Evolutionary conservation across 306 rosid species (phyloP), one percentile per base, ranked within the genome.

Genomic region (Cyclanthera cordifolia): DNA sequence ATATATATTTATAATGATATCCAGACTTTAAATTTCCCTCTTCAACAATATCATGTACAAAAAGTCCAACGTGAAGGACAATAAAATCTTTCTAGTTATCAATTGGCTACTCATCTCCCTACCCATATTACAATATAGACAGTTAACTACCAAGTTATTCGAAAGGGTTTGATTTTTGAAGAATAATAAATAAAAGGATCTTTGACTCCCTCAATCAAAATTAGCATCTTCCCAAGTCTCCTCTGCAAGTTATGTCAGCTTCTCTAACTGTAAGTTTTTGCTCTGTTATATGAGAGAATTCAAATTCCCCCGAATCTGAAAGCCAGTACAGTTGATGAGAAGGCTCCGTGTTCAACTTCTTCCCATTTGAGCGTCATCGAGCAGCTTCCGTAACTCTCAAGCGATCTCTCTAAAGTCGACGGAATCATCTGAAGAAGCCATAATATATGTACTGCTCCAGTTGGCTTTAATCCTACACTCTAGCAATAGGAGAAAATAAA

Each of bases 401-500:
- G 39, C 65, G 51, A 73, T 37, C 43, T 37, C 43, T 37, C 43
- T 37, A 37, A 37, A 37, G 43, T 41, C 70, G 59, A 50, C 8
- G 8, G 28, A 69, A 68, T 49, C 72, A 70, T 47, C 71, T 37
- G 61, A n/a, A 20, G 70, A 70, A 54, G 67, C 70, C 43, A 45
- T 48, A 46, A 46, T 54, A 61, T 32, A 53, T 46, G 49, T 27
- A 82, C 61, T 46, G 49, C 20, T 64, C 19, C 51, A 0, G 5
- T 1, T 46, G 54, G 43, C 55, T 20, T 61, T 37, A 5, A 19
- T 49, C 16, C 37, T 28, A 59, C 25, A 59, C 80, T 71, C 97
- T 73, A 1, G 99, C 78, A 50, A 94, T 81, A 14, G 99, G 99
- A 72, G 96, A 94, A 75, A 88, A 90, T 4, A 96, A 90, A 0